Percentiles rank a stretch among this genome's conserved stretches.
These are phyloP conservation scores for Coemansia sp. DNA, from an alignment of 192 early-diverging fungal species.

Conservation along the genomic window DNA sequence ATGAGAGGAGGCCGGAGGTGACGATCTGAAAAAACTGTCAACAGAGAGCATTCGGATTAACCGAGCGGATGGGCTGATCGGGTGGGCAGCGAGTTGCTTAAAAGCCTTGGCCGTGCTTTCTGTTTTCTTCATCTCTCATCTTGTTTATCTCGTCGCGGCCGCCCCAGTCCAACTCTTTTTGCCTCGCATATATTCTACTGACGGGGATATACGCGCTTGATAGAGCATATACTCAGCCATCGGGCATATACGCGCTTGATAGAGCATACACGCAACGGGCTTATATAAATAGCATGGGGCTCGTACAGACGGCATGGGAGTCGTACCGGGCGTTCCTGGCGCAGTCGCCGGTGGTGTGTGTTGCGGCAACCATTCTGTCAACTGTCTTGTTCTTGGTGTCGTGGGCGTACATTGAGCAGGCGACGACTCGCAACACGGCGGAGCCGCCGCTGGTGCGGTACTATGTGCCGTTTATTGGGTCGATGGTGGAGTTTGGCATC, in stretches of 20 bases:
- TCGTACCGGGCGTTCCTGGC: slow-evolving; percentile 37
- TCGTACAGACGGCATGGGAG: slow-evolving; percentile 32
- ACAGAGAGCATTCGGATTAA: neutral
- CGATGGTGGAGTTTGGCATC: slow-evolving; percentile 83
- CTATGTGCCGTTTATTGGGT: slow-evolving; percentile 86
- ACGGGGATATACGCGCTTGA: neutral
- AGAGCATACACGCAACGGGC: neutral
- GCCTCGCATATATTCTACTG: neutral
- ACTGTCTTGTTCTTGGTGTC: slow-evolving; percentile 32
- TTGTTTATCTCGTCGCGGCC: neutral
- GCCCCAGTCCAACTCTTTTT: neutral
- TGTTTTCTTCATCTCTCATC: slow-evolving; percentile 14
- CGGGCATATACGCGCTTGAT: neutral
- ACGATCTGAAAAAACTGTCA: slow-evolving; percentile 5
- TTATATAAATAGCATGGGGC: slow-evolving; percentile 19
- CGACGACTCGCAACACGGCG: slow-evolving; percentile 46
- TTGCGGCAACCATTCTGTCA: slow-evolving; percentile 22
- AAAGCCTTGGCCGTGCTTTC: neutral
- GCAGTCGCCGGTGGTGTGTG: slow-evolving; percentile 33
- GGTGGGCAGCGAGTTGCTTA: neutral
- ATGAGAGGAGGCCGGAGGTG: neutral
- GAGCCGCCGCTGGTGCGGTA: slow-evolving; percentile 72
- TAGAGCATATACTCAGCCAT: neutral
- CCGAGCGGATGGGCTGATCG: neutral
- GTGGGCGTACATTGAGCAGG: slow-evolving; percentile 56